These are phyloP conservation scores for Mycena sp. DNA, from an alignment of 1,284 basidiomycete species.

Conservation along the genomic window DNA sequence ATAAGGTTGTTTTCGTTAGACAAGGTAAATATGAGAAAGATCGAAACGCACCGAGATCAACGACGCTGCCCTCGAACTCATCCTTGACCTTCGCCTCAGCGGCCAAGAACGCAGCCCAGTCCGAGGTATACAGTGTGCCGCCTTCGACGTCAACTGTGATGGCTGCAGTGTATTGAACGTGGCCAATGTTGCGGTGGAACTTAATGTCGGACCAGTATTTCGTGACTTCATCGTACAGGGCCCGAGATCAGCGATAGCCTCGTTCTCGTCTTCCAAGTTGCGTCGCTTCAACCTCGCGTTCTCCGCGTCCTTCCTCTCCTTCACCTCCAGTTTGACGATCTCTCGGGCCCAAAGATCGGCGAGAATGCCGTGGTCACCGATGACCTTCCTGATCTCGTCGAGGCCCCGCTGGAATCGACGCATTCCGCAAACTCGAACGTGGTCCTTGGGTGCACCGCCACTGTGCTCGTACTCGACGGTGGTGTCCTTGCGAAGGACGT, in stretches of 20 bases:
- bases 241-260: slow-evolving; percentile 39
- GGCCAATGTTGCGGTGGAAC: slow-evolving; percentile 43
- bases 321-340: no score
- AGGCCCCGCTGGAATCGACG: slow-evolving; percentile 45
- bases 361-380: slow-evolving; percentile 31
- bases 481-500: slow-evolving; percentile 47
- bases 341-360: no score
- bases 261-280: slow-evolving; percentile 32
- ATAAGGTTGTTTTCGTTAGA: slow-evolving; percentile 39
- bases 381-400: slow-evolving; percentile 40
- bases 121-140: slow-evolving; percentile 37
- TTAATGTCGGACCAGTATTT: slow-evolving; percentile 40
- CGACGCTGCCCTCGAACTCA: slow-evolving; percentile 48
- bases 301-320: no score
- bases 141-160: slow-evolving; percentile 39
- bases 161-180: slow-evolving; percentile 39
- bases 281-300: no score
- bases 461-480: slow-evolving; percentile 44
- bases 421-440: slow-evolving; percentile 43
- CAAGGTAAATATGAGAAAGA: slow-evolving; percentile 39
- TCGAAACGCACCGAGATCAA: slow-evolving; percentile 53
- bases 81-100: slow-evolving; percentile 42
- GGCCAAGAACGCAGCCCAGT: slow-evolving; percentile 42
- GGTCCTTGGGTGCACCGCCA: slow-evolving; percentile 38
- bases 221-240: slow-evolving; percentile 38